Evolutionary conservation across 169 alveolate species (phyloP).

Genomic region (Plasmodium fragile): DNA sequence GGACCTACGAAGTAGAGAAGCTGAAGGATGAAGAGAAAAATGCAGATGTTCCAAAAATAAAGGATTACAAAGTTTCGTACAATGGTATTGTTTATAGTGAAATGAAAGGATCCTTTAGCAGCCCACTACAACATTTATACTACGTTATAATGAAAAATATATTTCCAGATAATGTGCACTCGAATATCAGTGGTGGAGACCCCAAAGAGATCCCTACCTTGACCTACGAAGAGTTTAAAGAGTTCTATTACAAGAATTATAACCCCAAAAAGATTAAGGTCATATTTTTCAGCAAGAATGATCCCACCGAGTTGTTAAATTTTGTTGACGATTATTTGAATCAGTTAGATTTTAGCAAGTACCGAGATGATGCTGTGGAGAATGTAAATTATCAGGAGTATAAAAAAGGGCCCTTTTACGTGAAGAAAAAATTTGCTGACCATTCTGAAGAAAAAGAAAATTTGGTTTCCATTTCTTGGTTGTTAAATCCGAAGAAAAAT

Average conservation of each 20-base stretch:
- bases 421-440: conserved; percentile 46
- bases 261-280: conserved; percentile 88
- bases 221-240: conserved; percentile 83
- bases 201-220: conserved; percentile 88
- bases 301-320: conserved; percentile 77
- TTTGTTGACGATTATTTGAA: conserved; percentile 80
- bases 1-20: conserved; percentile 87
- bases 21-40: conserved; percentile 59
- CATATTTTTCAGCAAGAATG: conserved; percentile 85
- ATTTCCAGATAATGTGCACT: conserved; percentile 84
- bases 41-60: conserved; percentile 56
- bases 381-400: conserved; percentile 55
- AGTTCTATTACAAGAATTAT: conserved; percentile 84
- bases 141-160: conserved; percentile 42
- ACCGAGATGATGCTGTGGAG: conserved; percentile 66
- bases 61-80: conserved; percentile 80
- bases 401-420: conserved; percentile 71
- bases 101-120: conserved; percentile 80
- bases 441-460: conserved; percentile 73
- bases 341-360: conserved; percentile 52
- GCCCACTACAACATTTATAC: conserved; percentile 63
- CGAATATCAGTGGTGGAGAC: conserved; percentile 90
- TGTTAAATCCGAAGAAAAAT: conserved; percentile 56
- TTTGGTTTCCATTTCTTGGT: conserved; percentile 62
- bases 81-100: conserved; percentile 86